These are phyloP conservation scores for Colletotrichum spinosum DNA, from an alignment of 2,329 filamentous ascomycete genomes.

Conservation along the genomic window DNA sequence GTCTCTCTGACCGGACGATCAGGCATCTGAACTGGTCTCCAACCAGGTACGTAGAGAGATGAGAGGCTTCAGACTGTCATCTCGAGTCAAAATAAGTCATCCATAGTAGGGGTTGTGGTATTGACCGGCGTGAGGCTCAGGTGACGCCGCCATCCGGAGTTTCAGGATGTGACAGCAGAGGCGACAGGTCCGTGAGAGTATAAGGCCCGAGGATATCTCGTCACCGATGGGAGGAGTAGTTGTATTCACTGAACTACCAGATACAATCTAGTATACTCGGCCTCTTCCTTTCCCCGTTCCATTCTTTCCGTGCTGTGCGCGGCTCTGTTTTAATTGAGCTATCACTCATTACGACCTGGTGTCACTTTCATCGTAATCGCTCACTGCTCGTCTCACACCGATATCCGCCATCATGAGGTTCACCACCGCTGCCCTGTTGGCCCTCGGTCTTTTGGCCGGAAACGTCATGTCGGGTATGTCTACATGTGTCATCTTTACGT, in stretches of 20 bases:
- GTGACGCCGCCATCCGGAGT: slow-evolving; percentile 32
- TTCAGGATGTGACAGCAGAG: slow-evolving; percentile 31
- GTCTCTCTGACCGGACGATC: slow-evolving; percentile 32
- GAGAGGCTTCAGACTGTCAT: slow-evolving; percentile 29
- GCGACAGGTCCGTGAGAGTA: not conserved
- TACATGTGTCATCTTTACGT: not conserved
- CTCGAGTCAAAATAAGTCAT: slow-evolving; percentile 27
- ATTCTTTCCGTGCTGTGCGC: slow-evolving; percentile 36
- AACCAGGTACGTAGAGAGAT: not conserved
- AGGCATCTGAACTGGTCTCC: slow-evolving; percentile 33
- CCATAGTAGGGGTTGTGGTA: slow-evolving; percentile 4
- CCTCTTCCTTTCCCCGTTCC: not conserved
- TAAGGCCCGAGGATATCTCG: not conserved
- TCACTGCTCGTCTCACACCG: not conserved
- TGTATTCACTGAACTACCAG: not conserved
- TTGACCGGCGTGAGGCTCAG: slow-evolving; percentile 7
- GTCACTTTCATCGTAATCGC: slow-evolving; percentile 21
- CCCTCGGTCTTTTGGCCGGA: slow-evolving; percentile 27
- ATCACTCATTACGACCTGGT: slow-evolving; percentile 23
- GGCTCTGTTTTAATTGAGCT: slow-evolving; percentile 19
- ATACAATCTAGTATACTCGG: not conserved
- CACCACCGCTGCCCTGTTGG: slow-evolving; percentile 23
- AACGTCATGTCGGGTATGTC: slow-evolving; percentile 30
- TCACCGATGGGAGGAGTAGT: too few relatives aligned
- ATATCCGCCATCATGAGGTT: slow-evolving; percentile 28